Evolutionary conservation across 1,284 basidiomycete genomes (phyloP).

Genomic region (Thecaphora frezii): DNA sequence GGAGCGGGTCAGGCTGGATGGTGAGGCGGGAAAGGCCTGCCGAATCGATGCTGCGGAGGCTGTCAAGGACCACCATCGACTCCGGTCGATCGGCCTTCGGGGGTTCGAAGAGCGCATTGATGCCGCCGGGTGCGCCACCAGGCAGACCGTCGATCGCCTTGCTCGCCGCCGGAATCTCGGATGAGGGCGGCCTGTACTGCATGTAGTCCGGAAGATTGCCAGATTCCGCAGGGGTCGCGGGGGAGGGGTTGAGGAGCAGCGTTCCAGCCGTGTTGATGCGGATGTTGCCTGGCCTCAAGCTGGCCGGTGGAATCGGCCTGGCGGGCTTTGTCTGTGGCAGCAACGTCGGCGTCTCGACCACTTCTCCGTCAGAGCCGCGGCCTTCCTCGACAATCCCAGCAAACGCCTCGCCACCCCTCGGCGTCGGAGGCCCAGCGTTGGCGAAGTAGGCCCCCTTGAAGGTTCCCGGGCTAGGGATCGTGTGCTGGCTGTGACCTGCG

Average conservation of each 20-base stretch:
- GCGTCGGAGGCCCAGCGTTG: background rate
- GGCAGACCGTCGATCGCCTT: constrained; percentile 50
- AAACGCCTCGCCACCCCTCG: constrained; percentile 10
- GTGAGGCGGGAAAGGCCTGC: constrained; percentile 28
- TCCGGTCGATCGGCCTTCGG: constrained; percentile 28
- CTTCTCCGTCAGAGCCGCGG: constrained; percentile 7
- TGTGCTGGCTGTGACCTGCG: constrained; percentile 36
- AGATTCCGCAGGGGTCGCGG: constrained; percentile 13
- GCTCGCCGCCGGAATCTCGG: constrained; percentile 14
- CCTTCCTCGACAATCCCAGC: constrained; percentile 39
- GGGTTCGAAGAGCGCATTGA: constrained; percentile 42
- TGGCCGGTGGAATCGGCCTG: constrained; percentile 4
- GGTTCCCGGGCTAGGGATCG: constrained; percentile 1
- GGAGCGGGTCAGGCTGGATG: constrained; percentile 10
- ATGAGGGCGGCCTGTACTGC: constrained; percentile 30
- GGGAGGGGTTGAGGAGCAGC: constrained; percentile 39
- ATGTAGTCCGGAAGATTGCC: constrained; percentile 36
- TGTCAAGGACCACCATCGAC: constrained; percentile 49
- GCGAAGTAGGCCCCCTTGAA: background rate
- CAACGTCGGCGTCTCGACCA: constrained; percentile 26
- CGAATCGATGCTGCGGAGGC: constrained; percentile 24
- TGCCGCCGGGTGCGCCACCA: constrained; percentile 18
- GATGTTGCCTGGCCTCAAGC: constrained; percentile 21
- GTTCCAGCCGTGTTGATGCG: constrained; percentile 49
- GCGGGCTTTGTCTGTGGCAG: constrained; percentile 16